Conservation (phyloP, 2,329 filamentous ascomycete genomes). For the Botryotinia globosa region DNA sequence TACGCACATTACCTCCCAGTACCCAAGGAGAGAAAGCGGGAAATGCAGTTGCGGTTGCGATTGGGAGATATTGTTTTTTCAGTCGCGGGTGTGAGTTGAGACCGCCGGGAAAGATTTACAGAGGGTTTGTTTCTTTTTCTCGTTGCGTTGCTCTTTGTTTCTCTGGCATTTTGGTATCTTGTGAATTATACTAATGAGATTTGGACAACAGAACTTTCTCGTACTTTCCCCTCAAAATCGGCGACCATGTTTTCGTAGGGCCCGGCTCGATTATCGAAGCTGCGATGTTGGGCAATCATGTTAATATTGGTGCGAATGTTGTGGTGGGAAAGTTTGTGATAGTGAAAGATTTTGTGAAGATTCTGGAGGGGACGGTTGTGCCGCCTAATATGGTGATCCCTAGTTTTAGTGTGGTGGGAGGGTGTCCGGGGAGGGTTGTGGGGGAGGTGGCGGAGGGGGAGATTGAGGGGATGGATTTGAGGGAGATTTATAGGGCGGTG, state of each 20-base stretch:
- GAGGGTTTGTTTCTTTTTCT: constrained; percentile 51
- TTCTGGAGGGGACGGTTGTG: constrained; percentile 81
- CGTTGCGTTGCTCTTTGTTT: constrained; percentile 4
- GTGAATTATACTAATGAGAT: background rate
- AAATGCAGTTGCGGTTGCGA: constrained; percentile 64
- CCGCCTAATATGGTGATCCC: constrained; percentile 88
- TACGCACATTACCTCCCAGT: constrained; percentile 52
- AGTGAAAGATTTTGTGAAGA: constrained; percentile 87
- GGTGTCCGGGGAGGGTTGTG: constrained; percentile 73
- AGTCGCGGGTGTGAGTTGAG: constrained; percentile 74
- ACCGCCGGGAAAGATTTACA: constrained; percentile 78
- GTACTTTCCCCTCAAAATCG: constrained; percentile 87
- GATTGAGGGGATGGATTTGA: constrained; percentile 61
- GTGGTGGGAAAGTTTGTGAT: constrained; percentile 84
- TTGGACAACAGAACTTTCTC: constrained; percentile 53
- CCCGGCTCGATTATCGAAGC: constrained; percentile 74
- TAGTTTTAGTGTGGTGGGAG: constrained; percentile 87
- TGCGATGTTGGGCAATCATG: constrained; percentile 78
- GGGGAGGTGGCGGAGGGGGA: constrained; percentile 76
- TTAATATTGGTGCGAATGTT: constrained; percentile 75
- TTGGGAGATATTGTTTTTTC: constrained; percentile 90
- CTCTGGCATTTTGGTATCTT: background rate
- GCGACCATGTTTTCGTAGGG: constrained; percentile 91
- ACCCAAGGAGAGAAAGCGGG: constrained; percentile 37
- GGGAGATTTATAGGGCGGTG: constrained; percentile 62